phyloP scores from a whole-genome alignment of 495 filamentous ascomycete species.

The Lophiotrema nucula region DNA sequence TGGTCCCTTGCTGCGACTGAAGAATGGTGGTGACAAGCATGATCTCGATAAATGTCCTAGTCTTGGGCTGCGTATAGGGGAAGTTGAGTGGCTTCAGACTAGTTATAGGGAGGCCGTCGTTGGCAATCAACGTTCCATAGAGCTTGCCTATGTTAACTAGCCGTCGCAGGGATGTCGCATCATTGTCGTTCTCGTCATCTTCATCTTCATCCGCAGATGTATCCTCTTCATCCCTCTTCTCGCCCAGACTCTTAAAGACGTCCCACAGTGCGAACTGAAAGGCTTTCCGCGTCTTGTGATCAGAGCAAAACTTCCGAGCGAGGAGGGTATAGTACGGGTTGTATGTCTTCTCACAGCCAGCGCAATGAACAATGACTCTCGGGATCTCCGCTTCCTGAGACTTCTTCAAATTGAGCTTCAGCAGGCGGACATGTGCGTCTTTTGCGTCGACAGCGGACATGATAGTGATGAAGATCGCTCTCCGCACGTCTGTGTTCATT shows the following conservation, averaged over 20 bases:
- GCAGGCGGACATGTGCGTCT: conserved; percentile 73
- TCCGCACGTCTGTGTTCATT: conserved; percentile 93
- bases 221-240: conserved; percentile 60
- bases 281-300: conserved; percentile 69
- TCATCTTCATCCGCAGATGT: conserved; percentile 44
- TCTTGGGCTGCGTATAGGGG: conserved; percentile 71
- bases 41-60: conserved; percentile 73
- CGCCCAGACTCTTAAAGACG: conserved; percentile 81
- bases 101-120: conserved; percentile 60
- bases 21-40: conserved; percentile 73
- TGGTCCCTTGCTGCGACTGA: conserved; percentile 51
- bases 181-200: conserved; percentile 30
- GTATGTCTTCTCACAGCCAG: conserved; percentile 75
- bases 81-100: conserved; percentile 78
- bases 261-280: conserved; percentile 88
- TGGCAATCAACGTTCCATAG: conserved; percentile 72
- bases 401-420: conserved; percentile 80
- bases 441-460: conserved; percentile 84
- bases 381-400: conserved; percentile 84
- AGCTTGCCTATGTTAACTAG: conserved; percentile 89
- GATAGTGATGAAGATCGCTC: conserved; percentile 86
- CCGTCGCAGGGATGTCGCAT: conserved; percentile 55
- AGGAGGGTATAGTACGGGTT: conserved; percentile 94
- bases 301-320: conserved; percentile 68
- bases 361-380: conserved; percentile 83